phyloP scores from a whole-genome alignment of 2,329 filamentous ascomycete genomes.

The Cryphonectria naterciae region DNA sequence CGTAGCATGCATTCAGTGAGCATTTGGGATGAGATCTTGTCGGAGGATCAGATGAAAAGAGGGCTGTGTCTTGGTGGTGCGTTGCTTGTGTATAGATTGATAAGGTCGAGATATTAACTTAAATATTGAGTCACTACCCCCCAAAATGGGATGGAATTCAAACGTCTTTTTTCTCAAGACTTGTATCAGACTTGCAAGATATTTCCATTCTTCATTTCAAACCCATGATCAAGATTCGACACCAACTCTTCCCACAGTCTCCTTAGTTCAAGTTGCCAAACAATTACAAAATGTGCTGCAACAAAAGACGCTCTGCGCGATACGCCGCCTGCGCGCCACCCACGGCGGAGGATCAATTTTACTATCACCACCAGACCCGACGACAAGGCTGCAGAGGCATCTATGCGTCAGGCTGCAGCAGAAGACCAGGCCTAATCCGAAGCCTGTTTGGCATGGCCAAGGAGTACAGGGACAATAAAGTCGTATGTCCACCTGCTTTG shows the following conservation, averaged over 20 bases:
- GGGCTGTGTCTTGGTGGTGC: background rate
- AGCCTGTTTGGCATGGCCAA: constrained; percentile 13
- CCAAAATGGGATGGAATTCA: background rate
- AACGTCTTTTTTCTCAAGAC: background rate
- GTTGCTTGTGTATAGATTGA: background rate
- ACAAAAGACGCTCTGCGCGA: constrained; percentile 15
- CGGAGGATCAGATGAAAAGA: background rate
- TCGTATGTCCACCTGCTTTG: background rate
- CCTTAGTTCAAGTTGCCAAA: background rate
- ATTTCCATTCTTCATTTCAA: background rate
- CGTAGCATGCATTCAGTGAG: background rate
- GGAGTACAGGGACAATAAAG: constrained; percentile 6
- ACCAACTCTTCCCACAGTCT: background rate
- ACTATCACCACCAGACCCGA: background rate
- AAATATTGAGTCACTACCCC: background rate
- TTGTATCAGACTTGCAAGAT: background rate
- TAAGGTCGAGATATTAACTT: background rate
- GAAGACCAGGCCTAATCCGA: constrained; percentile 11
- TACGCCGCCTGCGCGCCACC: background rate
- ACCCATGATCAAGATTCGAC: background rate
- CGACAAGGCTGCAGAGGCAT: background rate
- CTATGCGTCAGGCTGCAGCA: background rate
- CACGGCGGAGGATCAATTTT: background rate
- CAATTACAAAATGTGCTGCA: constrained; percentile 14
- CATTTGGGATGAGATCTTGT: background rate